Evolutionary conservation across 352 stramenopile species (phyloP), one percentile per base, ranked within the genome.

Genomic region (Thraustotheca clavata): DNA sequence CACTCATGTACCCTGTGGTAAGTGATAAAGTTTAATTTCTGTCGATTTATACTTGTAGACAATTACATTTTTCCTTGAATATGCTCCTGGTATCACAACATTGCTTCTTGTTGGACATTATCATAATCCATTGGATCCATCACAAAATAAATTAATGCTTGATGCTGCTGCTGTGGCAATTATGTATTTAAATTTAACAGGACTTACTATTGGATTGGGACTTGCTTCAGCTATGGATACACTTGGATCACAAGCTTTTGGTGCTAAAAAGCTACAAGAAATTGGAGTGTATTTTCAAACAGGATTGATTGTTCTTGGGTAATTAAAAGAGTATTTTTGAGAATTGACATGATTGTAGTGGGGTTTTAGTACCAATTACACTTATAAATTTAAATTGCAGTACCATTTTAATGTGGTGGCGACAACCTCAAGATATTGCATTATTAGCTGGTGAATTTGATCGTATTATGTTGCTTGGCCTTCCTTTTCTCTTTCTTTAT

Each of bases 211-310:
- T 22, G 89, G 86, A 49, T 76, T 92, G 20, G 83, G 82, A 24
- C 85, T 96, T 43, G 79, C 84, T 46, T 86, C 83, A 24, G 88
- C 88, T 26, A 94, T 96, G 83, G 86, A 96, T 66, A 96, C 88
- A 39, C 74, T 96, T 6, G 95, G 86, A 32, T 75, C 82, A 8
- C 79, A 94, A 46, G 83, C 87, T 22, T 88, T 88, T 59, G 85
- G 87, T 39, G 86, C 86, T 24, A 81, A 83, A 43, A 87, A 90
- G 71, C 73, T 89, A 26, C 73, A 78, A 40, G 80, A 92, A 60
- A 87, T 95, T 67, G 86, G 88, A 7, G 74, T 88, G 33, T 96
- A 91, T 68, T 88, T 92, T 62, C 81, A 95, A 62, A 94, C 86
- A 1, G 84, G 86, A 12, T 48, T 91, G 27, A 69, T 95, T 50